phyloP scores from a whole-genome alignment of 306 rosid species.

The Glycine soja region DNA sequence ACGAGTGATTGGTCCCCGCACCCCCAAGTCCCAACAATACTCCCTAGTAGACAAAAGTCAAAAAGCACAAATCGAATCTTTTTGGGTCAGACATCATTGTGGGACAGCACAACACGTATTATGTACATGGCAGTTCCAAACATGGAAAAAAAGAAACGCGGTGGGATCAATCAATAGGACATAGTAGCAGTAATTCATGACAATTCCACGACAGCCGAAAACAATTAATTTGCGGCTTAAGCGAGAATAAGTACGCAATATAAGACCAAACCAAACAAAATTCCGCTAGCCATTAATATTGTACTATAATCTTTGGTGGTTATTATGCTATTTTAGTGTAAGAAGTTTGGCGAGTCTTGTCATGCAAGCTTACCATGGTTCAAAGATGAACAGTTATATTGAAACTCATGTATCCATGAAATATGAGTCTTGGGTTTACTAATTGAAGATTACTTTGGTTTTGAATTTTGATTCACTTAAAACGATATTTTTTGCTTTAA shows the following conservation, averaged over 20 bases:
- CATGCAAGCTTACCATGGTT: no score
- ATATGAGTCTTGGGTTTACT: no score
- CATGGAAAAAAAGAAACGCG: conserved; percentile 12
- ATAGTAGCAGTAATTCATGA: neutral
- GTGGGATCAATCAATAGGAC: neutral
- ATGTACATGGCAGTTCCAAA: neutral
- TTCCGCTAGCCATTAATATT: neutral
- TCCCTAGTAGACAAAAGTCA: conserved; percentile 18
- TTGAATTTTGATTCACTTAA: no score
- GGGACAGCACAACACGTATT: conserved; percentile 24
- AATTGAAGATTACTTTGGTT: no score
- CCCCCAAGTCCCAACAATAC: conserved; percentile 6
- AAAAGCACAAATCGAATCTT: conserved; percentile 37
- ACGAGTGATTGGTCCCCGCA: neutral
- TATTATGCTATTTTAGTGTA: no score
- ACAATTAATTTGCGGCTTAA: neutral
- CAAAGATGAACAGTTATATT: no score
- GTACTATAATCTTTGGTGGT: neutral
- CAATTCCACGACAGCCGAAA: neutral
- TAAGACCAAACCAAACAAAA: neutral
- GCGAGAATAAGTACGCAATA: neutral
- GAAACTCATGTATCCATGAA: no score
- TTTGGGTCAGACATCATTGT: conserved; percentile 28
- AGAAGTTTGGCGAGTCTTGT: no score
- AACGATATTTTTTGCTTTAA: no score